Evolutionary conservation across 1,284 basidiomycete species (phyloP).

Genomic region (Thecaphora thlaspeos): DNA sequence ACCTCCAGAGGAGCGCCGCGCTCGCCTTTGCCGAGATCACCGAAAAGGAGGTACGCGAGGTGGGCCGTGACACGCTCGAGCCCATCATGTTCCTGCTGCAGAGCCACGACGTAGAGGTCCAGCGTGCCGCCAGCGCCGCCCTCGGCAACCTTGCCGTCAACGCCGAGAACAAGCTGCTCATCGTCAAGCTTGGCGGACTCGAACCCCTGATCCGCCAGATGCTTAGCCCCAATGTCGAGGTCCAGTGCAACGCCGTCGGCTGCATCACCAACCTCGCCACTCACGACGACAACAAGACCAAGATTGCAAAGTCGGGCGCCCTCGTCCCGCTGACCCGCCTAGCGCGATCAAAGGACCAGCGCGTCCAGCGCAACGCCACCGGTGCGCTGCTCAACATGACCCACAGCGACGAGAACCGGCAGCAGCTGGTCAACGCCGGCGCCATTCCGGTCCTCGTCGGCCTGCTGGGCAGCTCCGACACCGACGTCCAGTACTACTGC

Average conservation of each 20-base stretch:
- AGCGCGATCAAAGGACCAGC: slow-evolving; percentile 97
- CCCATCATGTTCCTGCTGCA: slow-evolving; percentile 96
- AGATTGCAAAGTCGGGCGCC: slow-evolving; percentile 98
- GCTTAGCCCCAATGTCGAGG: slow-evolving; percentile 98
- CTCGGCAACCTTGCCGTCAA: slow-evolving; percentile 98
- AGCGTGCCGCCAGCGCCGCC: slow-evolving; percentile 96
- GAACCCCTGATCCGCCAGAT: slow-evolving; percentile 98
- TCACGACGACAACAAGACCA: slow-evolving; percentile 99
- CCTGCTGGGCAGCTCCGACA: slow-evolving; percentile 92
- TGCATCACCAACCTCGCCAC: slow-evolving; percentile 99
- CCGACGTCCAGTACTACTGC: slow-evolving; percentile 99
- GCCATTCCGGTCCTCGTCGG: slow-evolving; percentile 97
- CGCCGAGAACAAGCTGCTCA: slow-evolving; percentile 97
- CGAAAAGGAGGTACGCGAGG: slow-evolving; percentile 97
- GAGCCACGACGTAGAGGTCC: slow-evolving; percentile 97
- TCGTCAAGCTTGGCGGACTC: slow-evolving; percentile 94
- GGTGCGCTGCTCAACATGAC: slow-evolving; percentile 99
- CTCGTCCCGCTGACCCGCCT: slow-evolving; percentile 93
- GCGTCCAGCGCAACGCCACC: slow-evolving; percentile 97
- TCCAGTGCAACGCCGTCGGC: slow-evolving; percentile 99
- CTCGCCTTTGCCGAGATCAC: slow-evolving; percentile 99
- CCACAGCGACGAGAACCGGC: slow-evolving; percentile 91
- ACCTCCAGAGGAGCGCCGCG: slow-evolving; percentile 94
- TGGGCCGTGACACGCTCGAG: slow-evolving; percentile 94
- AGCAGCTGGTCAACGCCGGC: slow-evolving; percentile 96